Base-by-base conservation (phyloP, 202 grass and related monocot species). In the Sporobolus alterniflorus region DNA sequence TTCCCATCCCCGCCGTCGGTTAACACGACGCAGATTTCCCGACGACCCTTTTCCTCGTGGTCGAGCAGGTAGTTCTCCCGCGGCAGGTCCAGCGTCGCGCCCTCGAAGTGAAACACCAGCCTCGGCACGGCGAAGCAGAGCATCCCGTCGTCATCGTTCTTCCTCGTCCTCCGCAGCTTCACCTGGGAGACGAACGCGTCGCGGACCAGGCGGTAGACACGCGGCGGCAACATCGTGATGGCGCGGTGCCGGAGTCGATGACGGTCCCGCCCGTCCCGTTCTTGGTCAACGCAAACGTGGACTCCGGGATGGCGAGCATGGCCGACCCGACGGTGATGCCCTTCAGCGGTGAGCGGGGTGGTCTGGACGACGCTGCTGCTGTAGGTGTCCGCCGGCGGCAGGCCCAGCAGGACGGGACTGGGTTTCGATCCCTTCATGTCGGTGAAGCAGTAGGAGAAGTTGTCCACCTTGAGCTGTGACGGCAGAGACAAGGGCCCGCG, bases 391-490 rank as follows among this genome's bases (percentile, higher is more conserved):
- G 82, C 57, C 9, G 72, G 71, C 9, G 72, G 71, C 6, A 80
- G 16, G 29, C 82, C 71, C 55, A 85, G 64, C 16, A 89, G 64
- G 11, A 89, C 33, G 0, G 55, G 2, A 55, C 77, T 81, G 15
- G 51, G 56, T 7, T 61, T 29, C 0, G 63, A 69, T 0, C 76
- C 71, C 0, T 36, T 52, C 6, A 81, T 11, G 42, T 65, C 1
- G 39, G 87, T 85, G 82, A 89, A 81, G 25, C 81, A 89, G 82
- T 89, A 44, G 62, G 87, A 89, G 63, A 89, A 84, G 68, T 89
- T 89, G 49, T 21, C 52, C 5, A 61, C 81, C 32, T 69, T 80
- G 51, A 89, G 87, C 50, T 89, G 87, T 41, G 76, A 76, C 69
- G 76, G 51, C 52, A 84, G 51, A 1, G 76, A 84, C 62, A 84